phyloP scores from a whole-genome alignment of 495 filamentous ascomycete species.

The Tuber melanosporum region DNA sequence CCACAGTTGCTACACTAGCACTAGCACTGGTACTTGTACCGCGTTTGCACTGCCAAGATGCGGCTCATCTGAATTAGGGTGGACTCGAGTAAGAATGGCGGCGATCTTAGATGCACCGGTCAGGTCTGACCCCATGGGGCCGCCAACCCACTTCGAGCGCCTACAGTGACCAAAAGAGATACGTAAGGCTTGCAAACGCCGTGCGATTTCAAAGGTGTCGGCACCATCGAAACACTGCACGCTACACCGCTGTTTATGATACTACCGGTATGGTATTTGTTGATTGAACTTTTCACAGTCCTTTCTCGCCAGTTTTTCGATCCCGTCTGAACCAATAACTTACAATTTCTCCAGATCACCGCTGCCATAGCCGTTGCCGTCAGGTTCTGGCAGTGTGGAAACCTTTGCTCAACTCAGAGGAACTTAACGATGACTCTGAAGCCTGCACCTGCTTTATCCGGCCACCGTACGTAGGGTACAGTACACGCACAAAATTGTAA shows the following conservation, averaged over 20 bases:
- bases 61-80: background rate
- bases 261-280: background rate
- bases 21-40: too few relatives aligned
- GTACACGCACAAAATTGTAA: background rate
- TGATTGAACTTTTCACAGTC: background rate
- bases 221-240: background rate
- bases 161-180: background rate
- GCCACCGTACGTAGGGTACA: background rate
- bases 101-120: background rate
- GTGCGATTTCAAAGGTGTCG: background rate
- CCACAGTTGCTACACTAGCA: too few relatives aligned
- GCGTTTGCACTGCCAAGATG: background rate
- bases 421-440: background rate
- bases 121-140: background rate
- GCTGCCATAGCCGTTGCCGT: background rate
- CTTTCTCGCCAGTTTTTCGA: background rate
- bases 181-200: background rate
- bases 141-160: background rate
- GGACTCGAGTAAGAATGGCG: background rate
- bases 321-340: background rate
- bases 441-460: background rate
- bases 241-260: background rate
- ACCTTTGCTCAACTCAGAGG: background rate
- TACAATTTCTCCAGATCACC: background rate
- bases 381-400: background rate